These are phyloP conservation scores for Myxozyma melibiosi DNA, from an alignment of 805 yeast species.

Conservation along the genomic window DNA sequence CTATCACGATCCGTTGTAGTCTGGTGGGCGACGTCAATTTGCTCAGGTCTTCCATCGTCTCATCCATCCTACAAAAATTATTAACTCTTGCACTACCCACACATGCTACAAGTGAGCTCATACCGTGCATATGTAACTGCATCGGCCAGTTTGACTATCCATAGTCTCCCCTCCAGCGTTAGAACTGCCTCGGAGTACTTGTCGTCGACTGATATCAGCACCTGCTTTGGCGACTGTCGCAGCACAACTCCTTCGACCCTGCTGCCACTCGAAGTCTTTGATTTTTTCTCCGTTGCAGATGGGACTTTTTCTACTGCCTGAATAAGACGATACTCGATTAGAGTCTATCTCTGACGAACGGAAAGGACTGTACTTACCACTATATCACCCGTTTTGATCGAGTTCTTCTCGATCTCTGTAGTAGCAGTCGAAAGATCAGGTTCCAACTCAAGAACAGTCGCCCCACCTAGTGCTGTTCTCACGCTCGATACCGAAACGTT, in stretches of 20 bases:
- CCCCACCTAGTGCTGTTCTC: constrained; percentile 80
- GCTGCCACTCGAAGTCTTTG: constrained; percentile 1
- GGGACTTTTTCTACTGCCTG: constrained; percentile 19
- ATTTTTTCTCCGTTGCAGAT: constrained; percentile 25
- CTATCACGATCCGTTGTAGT: constrained; percentile 50
- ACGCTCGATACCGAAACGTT: constrained; percentile 64
- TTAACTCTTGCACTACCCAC: background rate
- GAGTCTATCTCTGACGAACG: too few relatives aligned
- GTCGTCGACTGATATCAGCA: constrained; percentile 66
- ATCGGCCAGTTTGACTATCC: constrained; percentile 65
- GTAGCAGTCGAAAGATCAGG: constrained; percentile 51
- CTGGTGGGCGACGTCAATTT: constrained; percentile 50
- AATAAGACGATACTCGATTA: background rate
- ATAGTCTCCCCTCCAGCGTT: constrained; percentile 53
- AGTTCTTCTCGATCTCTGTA: constrained; percentile 40
- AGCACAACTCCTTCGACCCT: constrained; percentile 67
- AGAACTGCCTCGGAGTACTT: constrained; percentile 55
- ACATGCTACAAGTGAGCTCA: background rate
- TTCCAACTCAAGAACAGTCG: constrained; percentile 62
- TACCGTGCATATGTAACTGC: constrained; percentile 45
- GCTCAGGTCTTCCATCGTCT: constrained; percentile 58
- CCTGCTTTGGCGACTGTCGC: constrained; percentile 50
- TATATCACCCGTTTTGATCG: constrained; percentile 32
- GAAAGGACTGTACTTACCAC: constrained; percentile 14
- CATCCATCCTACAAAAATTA: constrained; percentile 52